Evolutionary conservation across 148 eudicot genomes (phyloP).

Genomic region (Pharnaceum exiguum): DNA sequence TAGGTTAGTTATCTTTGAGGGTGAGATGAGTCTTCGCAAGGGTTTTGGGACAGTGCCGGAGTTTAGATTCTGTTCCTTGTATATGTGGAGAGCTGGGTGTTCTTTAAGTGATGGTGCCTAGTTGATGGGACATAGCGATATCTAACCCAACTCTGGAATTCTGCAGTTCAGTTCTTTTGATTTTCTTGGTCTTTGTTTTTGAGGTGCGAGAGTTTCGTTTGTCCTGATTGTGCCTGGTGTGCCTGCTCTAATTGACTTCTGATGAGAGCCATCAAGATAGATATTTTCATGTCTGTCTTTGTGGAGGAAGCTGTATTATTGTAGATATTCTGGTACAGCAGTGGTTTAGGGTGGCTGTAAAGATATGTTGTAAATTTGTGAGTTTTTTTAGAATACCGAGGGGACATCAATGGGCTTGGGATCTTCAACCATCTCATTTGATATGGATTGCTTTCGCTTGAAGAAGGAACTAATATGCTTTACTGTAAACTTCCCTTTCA

Average conservation of each 20-base stretch:
- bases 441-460: conserved; percentile 66
- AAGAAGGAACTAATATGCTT: conserved; percentile 65
- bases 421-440: conserved; percentile 60
- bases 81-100: too few relatives aligned
- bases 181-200: too few relatives aligned
- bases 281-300: background rate
- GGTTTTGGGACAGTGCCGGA: too few relatives aligned
- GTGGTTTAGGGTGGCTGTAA: conserved; percentile 10
- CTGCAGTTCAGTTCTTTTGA: too few relatives aligned
- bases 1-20: background rate
- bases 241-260: background rate
- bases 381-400: conserved; percentile 35
- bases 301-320: background rate
- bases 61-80: too few relatives aligned
- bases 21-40: background rate
- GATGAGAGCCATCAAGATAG: background rate
- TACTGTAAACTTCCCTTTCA: conserved; percentile 75
- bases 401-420: conserved; percentile 48
- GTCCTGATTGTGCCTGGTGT: too few relatives aligned
- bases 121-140: too few relatives aligned
- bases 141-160: too few relatives aligned
- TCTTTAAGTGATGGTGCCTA: too few relatives aligned
- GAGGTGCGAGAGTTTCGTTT: too few relatives aligned
- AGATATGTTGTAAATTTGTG: conserved; percentile 15
- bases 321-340: conserved; percentile 5